phyloP scores from a whole-genome alignment of 441 rosid species.

The Omphalea diandra region DNA sequence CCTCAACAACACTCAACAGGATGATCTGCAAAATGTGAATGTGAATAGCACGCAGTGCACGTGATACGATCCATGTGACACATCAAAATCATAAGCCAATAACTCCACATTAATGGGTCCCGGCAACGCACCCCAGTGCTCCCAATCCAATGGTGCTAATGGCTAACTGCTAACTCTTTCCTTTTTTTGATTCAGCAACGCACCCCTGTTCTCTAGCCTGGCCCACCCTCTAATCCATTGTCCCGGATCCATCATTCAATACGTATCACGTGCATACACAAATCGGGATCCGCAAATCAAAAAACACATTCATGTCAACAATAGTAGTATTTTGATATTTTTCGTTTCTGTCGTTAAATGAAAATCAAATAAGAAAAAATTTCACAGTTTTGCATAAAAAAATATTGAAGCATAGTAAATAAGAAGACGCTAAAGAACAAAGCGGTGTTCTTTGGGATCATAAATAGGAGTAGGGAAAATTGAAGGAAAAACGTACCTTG shows the following conservation, averaged over 20 bases:
- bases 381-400: background rate
- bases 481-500: conserved; percentile 55
- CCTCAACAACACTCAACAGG: background rate
- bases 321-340: background rate
- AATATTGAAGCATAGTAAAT: no score
- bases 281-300: conserved; percentile 8
- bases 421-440: conserved; percentile 11
- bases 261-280: conserved; percentile 58
- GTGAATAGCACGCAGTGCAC: conserved; percentile 15
- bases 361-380: background rate
- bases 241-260: conserved; percentile 53
- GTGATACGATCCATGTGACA: conserved; percentile 33
- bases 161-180: conserved; percentile 32
- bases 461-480: background rate
- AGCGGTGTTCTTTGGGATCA: conserved; percentile 9
- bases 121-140: conserved; percentile 13
- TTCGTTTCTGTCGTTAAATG: background rate
- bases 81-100: conserved; percentile 32
- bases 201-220: conserved; percentile 20
- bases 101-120: conserved; percentile 40
- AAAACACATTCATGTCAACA: no score
- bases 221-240: conserved; percentile 43
- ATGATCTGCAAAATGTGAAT: conserved; percentile 1
- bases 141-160: conserved; percentile 33
- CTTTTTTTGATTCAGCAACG: conserved; percentile 32